phyloP scores from a whole-genome alignment of 2,329 filamentous ascomycete genomes.

The Fonsecaea nubica region DNA sequence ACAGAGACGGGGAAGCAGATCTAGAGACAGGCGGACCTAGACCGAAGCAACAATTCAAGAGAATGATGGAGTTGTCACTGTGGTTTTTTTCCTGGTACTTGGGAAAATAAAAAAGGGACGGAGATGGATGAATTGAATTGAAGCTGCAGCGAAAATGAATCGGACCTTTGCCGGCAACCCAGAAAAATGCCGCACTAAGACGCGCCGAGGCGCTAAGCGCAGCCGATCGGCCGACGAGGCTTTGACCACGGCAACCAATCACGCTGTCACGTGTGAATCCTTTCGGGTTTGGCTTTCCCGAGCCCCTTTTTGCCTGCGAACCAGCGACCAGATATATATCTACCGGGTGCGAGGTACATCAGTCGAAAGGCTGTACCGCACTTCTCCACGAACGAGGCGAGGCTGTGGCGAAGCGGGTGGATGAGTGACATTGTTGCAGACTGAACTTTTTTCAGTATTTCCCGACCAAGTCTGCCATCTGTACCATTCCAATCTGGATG shows the following conservation, averaged over 20 bases:
- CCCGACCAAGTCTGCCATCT: too few relatives aligned
- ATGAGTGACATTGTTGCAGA: not conserved
- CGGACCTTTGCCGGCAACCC: constrained; percentile 12
- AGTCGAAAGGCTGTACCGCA: not conserved
- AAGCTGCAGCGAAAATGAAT: constrained; percentile 22
- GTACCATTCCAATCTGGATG: too few relatives aligned
- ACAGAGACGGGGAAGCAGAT: constrained; percentile 10
- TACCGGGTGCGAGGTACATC: too few relatives aligned
- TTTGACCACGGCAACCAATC: constrained; percentile 12
- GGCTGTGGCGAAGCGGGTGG: not conserved
- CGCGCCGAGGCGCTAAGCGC: not conserved
- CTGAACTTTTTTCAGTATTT: too few relatives aligned
- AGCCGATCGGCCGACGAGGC: constrained; percentile 15
- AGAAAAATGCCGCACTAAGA: constrained; percentile 18
- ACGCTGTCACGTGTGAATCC: constrained; percentile 9
- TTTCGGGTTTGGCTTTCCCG: not conserved
- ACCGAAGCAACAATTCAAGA: not conserved
- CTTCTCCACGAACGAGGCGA: constrained; percentile 4
- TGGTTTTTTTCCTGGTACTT: not conserved
- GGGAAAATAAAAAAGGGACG: not conserved
- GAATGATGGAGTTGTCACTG: constrained; percentile 5
- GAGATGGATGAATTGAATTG: constrained; percentile 5
- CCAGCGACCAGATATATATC: not conserved
- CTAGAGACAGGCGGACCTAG: constrained; percentile 14
- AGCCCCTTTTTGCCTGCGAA: not conserved